Percentiles rank a stretch among this genome's conserved stretches.
phyloP scores from a whole-genome alignment of 2,329 filamentous ascomycete species.

The Pezicula rhizophila region DNA sequence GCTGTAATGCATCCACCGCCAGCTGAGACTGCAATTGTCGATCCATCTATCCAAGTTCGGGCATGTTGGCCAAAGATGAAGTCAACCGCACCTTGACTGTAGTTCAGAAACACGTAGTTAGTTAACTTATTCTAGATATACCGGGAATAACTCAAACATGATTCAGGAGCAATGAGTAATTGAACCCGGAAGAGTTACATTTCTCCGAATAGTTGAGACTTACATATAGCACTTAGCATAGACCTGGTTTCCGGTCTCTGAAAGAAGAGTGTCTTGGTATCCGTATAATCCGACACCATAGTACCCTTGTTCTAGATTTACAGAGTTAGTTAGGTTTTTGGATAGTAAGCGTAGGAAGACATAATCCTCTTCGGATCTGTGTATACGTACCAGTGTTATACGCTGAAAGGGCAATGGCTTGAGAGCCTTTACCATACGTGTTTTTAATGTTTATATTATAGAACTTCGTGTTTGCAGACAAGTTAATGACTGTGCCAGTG shows the following conservation, averaged over 20 bases:
- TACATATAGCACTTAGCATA: slow-evolving; percentile 49
- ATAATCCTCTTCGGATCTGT: too few relatives aligned
- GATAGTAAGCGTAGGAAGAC: too few relatives aligned
- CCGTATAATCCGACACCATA: slow-evolving; percentile 50
- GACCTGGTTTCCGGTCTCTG: slow-evolving; percentile 45
- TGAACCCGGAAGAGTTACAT: too few relatives aligned
- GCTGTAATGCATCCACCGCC: slow-evolving; percentile 41
- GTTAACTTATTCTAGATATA: too few relatives aligned
- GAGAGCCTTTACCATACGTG: slow-evolving; percentile 40
- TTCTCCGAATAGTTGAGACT: too few relatives aligned
- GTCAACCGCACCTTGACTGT: slow-evolving; percentile 45
- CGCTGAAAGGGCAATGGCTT: slow-evolving; percentile 48
- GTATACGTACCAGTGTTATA: slow-evolving; percentile 27
- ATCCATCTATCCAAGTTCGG: slow-evolving; percentile 44
- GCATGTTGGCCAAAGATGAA: slow-evolving; percentile 53
- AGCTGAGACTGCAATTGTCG: slow-evolving; percentile 39
- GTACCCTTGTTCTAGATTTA: slow-evolving; percentile 41
- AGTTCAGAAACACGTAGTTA: too few relatives aligned
- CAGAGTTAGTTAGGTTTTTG: too few relatives aligned
- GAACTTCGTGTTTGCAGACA: slow-evolving; percentile 42
- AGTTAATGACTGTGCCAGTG: slow-evolving; percentile 24
- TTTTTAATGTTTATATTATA: slow-evolving; percentile 57
- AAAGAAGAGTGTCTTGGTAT: slow-evolving; percentile 49
- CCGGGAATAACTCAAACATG: too few relatives aligned
- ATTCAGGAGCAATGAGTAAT: too few relatives aligned